A percentile compares a stretch with the other conserved stretches of the same genome.
These are phyloP conservation scores for Monosporascus sp. DNA, from an alignment of 2,329 filamentous ascomycete species.

Conservation along the genomic window DNA sequence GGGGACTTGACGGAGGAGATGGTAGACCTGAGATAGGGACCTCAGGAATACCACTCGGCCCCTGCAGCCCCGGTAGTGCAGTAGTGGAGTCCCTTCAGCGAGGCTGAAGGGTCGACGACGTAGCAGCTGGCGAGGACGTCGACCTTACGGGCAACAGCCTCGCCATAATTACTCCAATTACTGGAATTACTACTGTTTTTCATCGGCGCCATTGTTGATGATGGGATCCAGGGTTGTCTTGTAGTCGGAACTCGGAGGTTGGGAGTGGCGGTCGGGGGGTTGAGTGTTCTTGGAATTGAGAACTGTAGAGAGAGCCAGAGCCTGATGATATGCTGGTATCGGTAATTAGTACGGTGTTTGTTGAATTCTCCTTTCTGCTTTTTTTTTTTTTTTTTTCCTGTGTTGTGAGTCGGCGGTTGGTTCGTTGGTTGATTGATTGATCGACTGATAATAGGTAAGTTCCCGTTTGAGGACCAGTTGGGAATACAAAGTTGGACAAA, in stretches of 20 bases:
- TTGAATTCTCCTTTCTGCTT: no score
- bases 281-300: background rate
- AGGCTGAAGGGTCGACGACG: slow-evolving; percentile 67
- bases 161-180: slow-evolving; percentile 76
- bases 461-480: no score
- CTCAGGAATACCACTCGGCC: slow-evolving; percentile 94
- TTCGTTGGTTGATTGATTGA: background rate
- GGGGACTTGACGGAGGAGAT: slow-evolving; percentile 83
- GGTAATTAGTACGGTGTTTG: no score
- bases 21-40: slow-evolving; percentile 78
- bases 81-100: slow-evolving; percentile 84
- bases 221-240: slow-evolving; percentile 23
- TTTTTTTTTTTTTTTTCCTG: no score
- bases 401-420: background rate
- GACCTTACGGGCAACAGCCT: slow-evolving; percentile 57
- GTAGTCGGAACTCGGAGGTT: background rate
- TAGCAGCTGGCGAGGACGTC: slow-evolving; percentile 91
- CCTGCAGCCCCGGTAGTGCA: slow-evolving; percentile 86
- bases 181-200: slow-evolving; percentile 62
- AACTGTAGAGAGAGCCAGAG: no score
- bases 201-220: slow-evolving; percentile 58
- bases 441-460: no score
- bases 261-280: slow-evolving; percentile 1
- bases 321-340: no score
- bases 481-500: no score